phyloP scores from a whole-genome alignment of 768 basidiomycete genomes.

The Mycena olivaceomarginata region DNA sequence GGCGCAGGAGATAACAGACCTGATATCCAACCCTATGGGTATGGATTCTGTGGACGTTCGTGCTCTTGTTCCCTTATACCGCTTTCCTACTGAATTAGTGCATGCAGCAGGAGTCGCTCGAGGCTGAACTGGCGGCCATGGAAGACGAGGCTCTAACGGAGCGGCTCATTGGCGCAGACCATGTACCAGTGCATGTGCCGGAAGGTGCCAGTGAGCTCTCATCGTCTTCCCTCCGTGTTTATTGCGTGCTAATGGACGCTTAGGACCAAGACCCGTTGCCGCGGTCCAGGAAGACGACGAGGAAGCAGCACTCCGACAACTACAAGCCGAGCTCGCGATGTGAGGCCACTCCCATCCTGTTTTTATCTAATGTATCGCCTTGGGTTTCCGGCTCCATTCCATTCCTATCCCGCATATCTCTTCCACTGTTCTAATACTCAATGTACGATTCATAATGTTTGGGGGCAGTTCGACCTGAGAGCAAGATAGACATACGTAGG shows the following conservation, averaged over 20 bases:
- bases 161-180: conserved; percentile 89
- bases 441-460: conserved; percentile 54
- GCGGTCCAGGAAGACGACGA: conserved; percentile 90
- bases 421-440: conserved; percentile 45
- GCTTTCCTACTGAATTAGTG: conserved; percentile 23
- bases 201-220: conserved; percentile 71
- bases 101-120: conserved; percentile 80
- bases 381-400: conserved; percentile 32
- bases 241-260: conserved; percentile 11
- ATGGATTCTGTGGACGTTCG: conserved; percentile 85
- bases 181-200: conserved; percentile 92
- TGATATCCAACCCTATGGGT: conserved; percentile 84
- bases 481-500: conserved; percentile 46
- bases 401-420: conserved; percentile 43
- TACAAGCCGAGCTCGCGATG: conserved; percentile 94
- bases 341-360: conserved; percentile 55
- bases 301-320: conserved; percentile 89
- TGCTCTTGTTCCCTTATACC: conserved; percentile 33
- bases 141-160: conserved; percentile 94
- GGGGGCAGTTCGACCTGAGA: conserved; percentile 33
- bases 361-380: conserved; percentile 37
- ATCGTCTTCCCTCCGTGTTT: not conserved
- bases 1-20: conserved; percentile 93
- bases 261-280: conserved; percentile 56
- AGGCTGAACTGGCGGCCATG: conserved; percentile 87